Percentiles rank a stretch among this genome's conserved stretches.
Conservation (phyloP, 2,329 filamentous ascomycete species). For the Hymenoscyphus repandus region DNA sequence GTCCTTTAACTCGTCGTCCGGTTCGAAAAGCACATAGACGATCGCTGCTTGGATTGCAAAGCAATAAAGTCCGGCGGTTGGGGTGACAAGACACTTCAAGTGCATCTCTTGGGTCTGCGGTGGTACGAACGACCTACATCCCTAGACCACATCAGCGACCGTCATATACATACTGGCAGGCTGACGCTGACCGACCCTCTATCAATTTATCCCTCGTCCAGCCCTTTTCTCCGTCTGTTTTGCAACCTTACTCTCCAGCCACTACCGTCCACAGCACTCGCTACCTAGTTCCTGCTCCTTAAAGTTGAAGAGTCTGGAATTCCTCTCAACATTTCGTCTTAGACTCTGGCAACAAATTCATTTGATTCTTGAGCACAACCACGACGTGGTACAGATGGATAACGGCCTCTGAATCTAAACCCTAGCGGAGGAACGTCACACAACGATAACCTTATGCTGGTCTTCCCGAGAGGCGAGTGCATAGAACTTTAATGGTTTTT, state of each 20-base stretch:
- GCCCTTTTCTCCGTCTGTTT: conserved; percentile 13
- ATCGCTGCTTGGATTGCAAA: conserved; percentile 13
- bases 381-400: conserved; percentile 10
- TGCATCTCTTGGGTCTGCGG: conserved; percentile 27
- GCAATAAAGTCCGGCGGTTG: conserved; percentile 30
- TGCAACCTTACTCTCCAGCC: conserved; percentile 12
- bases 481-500: no score
- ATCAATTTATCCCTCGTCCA: conserved; percentile 21
- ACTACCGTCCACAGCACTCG: conserved; percentile 17
- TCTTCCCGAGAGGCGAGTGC: no score
- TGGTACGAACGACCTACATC: conserved; percentile 17
- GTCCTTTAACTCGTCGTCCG: conserved; percentile 11
- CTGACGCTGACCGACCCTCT: conserved; percentile 13
- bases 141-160: conserved; percentile 18
- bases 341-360: neutral
- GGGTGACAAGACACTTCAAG: conserved; percentile 25
- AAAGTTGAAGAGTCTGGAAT: conserved; percentile 35
- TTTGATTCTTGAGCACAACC: neutral
- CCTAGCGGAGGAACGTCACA: neutral
- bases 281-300: conserved; percentile 24
- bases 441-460: neutral
- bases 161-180: conserved; percentile 18
- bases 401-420: neutral
- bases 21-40: conserved; percentile 10
- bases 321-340: conserved; percentile 26